Evolutionary conservation across 352 stramenopile species (phyloP).

Genomic region (Phytophthora europaea): DNA sequence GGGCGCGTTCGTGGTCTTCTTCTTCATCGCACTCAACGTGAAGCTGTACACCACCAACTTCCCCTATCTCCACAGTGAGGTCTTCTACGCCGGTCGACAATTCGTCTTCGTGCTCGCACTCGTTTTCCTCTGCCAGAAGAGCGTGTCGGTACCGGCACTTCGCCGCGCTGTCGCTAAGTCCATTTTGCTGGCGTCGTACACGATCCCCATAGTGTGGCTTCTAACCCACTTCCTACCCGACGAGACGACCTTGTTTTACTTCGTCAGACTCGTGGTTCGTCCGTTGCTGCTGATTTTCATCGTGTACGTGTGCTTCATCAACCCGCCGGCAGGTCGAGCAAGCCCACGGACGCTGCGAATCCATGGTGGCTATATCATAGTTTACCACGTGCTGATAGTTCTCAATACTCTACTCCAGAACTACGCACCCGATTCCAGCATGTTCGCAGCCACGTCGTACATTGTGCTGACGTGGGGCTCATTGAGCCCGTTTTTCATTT

Average conservation of each 20-base stretch:
- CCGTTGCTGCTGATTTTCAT: constrained; percentile 39
- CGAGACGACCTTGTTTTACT: constrained; percentile 33
- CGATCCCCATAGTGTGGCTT: constrained; percentile 49
- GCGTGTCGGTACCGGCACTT: constrained; percentile 63
- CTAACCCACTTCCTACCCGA: constrained; percentile 24
- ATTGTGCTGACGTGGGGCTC: constrained; percentile 41
- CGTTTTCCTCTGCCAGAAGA: constrained; percentile 73
- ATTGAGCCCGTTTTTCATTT: constrained; percentile 51
- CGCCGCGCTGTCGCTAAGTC: constrained; percentile 48
- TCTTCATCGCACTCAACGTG: constrained; percentile 41
- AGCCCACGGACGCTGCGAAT: constrained; percentile 33
- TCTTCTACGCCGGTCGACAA: constrained; percentile 57
- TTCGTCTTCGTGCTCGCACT: constrained; percentile 67
- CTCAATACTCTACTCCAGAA: constrained; percentile 32
- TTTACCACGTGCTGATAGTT: constrained; percentile 39
- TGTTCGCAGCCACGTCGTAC: constrained; percentile 26
- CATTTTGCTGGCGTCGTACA: constrained; percentile 55
- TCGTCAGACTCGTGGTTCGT: constrained; percentile 24
- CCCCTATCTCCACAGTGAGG: constrained; percentile 40
- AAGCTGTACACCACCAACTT: constrained; percentile 47
- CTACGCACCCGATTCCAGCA: constrained; percentile 6
- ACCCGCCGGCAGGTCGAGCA: constrained; percentile 42
- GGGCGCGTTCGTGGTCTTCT: constrained; percentile 41
- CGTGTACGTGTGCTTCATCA: constrained; percentile 45
- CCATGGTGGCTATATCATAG: constrained; percentile 46